Evolutionary conservation across 148 eudicot species (phyloP).

Genomic region (Beta vulgaris): DNA sequence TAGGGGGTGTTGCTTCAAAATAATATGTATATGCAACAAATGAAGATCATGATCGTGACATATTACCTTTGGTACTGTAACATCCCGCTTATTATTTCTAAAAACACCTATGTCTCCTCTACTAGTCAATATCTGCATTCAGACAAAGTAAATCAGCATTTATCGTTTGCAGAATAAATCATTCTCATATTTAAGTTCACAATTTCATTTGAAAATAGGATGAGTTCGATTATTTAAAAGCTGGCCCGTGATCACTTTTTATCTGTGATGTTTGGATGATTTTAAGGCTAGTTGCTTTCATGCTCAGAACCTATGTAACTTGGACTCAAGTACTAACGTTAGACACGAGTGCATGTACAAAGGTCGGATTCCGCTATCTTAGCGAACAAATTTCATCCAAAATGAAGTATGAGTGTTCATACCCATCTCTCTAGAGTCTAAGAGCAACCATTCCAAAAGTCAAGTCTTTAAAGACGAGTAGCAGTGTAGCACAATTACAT

Average conservation of each 20-base stretch:
- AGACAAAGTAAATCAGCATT: constrained; percentile 12
- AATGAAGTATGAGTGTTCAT: too few relatives aligned
- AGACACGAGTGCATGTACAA: too few relatives aligned
- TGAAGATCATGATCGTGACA: constrained; percentile 10
- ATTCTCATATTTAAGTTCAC: not conserved
- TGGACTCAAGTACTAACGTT: too few relatives aligned
- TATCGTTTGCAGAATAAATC: too few relatives aligned
- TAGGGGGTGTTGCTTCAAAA: not conserved
- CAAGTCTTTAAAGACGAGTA: not conserved
- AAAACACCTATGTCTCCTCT: constrained; percentile 79
- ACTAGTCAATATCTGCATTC: constrained; percentile 69
- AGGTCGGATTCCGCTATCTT: too few relatives aligned
- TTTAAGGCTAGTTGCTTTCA: not conserved
- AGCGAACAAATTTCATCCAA: too few relatives aligned
- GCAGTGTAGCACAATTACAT: not conserved
- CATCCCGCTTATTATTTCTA: constrained; percentile 64
- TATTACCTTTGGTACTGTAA: constrained; percentile 70
- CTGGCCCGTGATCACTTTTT: not conserved
- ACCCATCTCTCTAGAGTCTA: not conserved
- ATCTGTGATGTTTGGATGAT: not conserved
- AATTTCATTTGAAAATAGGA: not conserved
- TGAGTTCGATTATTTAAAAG: not conserved
- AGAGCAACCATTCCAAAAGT: not conserved
- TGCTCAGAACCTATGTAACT: too few relatives aligned
- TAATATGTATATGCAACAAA: constrained; percentile 2